Evolutionary conservation across 2,329 filamentous ascomycete species (phyloP), one percentile per base, ranked within the genome.

Genomic region (Aspergillus fumigatus): DNA sequence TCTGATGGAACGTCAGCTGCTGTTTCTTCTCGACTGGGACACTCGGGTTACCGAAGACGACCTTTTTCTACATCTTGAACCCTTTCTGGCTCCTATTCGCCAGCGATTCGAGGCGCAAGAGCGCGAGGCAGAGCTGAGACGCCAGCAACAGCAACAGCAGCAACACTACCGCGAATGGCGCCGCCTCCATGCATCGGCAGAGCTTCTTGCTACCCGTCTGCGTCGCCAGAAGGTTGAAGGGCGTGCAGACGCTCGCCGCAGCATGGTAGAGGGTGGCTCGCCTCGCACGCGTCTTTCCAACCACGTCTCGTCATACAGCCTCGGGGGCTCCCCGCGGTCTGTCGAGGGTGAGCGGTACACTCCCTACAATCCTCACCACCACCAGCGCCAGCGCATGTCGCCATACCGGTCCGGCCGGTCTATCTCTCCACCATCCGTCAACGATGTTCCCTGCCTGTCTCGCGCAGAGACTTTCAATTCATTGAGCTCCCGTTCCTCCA

Each of bases 1-100:
- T 80, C 83, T 97, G 60, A 99, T 99, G 94, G 94, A 99, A 83
- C 95, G 96, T 83, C 94, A 99, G 78, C 84, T 99, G 29, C 87
- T 99, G 52, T 94, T 91, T 80, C 84, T 99, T 47, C 82, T 99
- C 48, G 90, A 97, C 72, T 99, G 92, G 91, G 91, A 99, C 65
- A 84, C 96, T 59, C 84, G 90, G 64, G 92, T 99, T 70, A 87
- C 82, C 45, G 86, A 92, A 69, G 82, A 92, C 55, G 92, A 97
- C 67, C 86, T 99, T 47, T 91, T 96, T 79, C 82, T 81, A 63
- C 90, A 96, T 73, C 82, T 97, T 43, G 91, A 97, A 66, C 84
- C 84, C 45, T 97, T 97, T 82, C 84, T 99, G 48, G 86, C 86
- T 35, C 93, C 93, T 27, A 89, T 97, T 69, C 89, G 92, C 59